These are phyloP conservation scores for Umbelopsis ramanniana DNA, from an alignment of 192 early-diverging fungal species.

Conservation along the genomic window DNA sequence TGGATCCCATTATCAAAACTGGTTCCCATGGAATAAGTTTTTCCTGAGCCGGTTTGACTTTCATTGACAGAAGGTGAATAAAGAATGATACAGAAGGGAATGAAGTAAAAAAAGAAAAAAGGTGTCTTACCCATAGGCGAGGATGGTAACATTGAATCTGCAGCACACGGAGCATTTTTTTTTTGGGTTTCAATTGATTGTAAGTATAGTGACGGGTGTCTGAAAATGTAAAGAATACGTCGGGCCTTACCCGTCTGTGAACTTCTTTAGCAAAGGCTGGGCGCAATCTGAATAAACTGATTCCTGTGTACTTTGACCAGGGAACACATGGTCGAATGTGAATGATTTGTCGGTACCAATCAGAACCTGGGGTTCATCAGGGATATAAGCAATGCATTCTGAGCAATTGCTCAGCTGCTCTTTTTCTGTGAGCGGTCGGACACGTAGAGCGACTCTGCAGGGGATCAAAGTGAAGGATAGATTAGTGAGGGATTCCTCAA, in stretches of 20 bases:
- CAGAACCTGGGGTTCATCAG: slow-evolving; percentile 65
- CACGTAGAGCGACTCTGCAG: slow-evolving; percentile 74
- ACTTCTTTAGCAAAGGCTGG: slow-evolving; percentile 63
- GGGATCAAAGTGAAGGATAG: neutral
- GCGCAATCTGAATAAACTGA: slow-evolving; percentile 63
- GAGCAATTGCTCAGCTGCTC: slow-evolving; percentile 67
- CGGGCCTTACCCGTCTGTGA: slow-evolving; percentile 71
- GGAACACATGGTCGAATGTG: slow-evolving; percentile 75
- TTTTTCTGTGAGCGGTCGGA: slow-evolving; percentile 78
- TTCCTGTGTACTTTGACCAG: slow-evolving; percentile 54
- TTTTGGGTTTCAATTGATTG: too few relatives aligned
- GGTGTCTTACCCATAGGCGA: slow-evolving; percentile 78
- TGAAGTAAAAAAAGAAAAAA: neutral
- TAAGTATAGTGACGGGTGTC: too few relatives aligned
- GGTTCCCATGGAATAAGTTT: slow-evolving; percentile 96
- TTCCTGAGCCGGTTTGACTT: slow-evolving; percentile 90
- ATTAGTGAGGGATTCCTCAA: neutral
- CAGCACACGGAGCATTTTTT: neutral
- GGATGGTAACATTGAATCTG: slow-evolving; percentile 93
- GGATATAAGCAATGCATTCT: slow-evolving; percentile 63
- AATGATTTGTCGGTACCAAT: slow-evolving; percentile 67
- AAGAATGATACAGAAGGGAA: neutral
- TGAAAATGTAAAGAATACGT: neutral
- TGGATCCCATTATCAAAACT: slow-evolving; percentile 46
- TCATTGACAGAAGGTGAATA: slow-evolving; percentile 18